Conservation (phyloP, 176 grass and related monocot genomes). For the Microstegium vimineum region DNA sequence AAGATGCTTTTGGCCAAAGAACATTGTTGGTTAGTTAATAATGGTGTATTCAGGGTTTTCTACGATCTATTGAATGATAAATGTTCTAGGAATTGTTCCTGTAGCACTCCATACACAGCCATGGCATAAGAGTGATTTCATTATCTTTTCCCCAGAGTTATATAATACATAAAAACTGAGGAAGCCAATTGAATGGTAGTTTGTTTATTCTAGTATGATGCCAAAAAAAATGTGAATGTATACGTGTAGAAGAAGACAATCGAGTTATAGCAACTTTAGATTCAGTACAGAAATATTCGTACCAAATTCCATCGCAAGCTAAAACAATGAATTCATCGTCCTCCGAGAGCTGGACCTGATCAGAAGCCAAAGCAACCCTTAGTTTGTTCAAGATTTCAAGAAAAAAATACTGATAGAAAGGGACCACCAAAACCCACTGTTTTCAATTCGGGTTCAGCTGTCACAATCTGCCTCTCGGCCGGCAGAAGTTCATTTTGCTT, state of each 20-base stretch:
- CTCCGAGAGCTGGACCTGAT: constrained; percentile 76
- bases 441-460: constrained; percentile 81
- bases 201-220: neutral
- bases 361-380: constrained; percentile 11
- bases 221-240: neutral
- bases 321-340: constrained; percentile 93
- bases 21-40: neutral
- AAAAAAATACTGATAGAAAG: constrained; percentile 13
- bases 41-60: neutral
- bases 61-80: neutral
- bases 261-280: neutral
- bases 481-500: constrained; percentile 80
- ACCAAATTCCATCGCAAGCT: constrained; percentile 97
- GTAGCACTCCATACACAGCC: neutral
- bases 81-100: neutral
- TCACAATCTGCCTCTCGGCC: constrained; percentile 80
- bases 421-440: constrained; percentile 44
- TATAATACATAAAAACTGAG: neutral
- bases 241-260: neutral
- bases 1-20: neutral
- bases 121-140: neutral
- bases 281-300: constrained; percentile 4
- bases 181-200: neutral
- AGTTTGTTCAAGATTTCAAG: constrained; percentile 1
- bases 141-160: neutral